Conservation (phyloP, 331 rosid species). For the Saraca asoca region DNA sequence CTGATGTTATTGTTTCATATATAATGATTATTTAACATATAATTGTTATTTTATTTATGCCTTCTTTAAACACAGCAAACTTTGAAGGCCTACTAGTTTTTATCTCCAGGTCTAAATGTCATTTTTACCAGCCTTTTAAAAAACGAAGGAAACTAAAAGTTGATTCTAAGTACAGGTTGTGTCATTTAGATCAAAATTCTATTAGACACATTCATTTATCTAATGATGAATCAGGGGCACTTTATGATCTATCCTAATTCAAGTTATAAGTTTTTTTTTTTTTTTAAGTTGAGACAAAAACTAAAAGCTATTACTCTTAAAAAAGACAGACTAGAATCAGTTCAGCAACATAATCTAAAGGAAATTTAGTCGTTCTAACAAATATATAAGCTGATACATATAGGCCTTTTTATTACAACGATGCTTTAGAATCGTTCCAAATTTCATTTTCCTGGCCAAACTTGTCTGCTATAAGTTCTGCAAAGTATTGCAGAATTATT, state of each 20-base stretch:
- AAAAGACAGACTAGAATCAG: constrained; percentile 10
- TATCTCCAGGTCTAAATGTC: constrained; percentile 2
- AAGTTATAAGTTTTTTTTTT: background rate
- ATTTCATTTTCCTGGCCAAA: background rate
- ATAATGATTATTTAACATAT: no score
- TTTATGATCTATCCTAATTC: background rate
- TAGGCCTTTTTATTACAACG: no score
- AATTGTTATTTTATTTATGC: no score
- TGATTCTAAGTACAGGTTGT: background rate
- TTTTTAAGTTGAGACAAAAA: constrained; percentile 16
- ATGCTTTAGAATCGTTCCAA: background rate
- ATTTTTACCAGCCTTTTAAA: background rate
- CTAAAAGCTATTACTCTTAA: background rate
- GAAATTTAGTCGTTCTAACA: background rate
- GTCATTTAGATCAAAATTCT: constrained; percentile 6
- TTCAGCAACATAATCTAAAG: no score
- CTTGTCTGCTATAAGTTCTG: constrained; percentile 13
- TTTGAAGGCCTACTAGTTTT: constrained; percentile 7
- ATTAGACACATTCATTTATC: constrained; percentile 16
- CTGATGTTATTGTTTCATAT: background rate
- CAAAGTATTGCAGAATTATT: constrained; percentile 5
- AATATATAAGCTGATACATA: background rate
- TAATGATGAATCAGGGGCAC: background rate
- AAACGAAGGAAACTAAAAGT: background rate
- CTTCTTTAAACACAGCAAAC: background rate